Evolutionary conservation across 345 rosid species (phyloP).

Genomic region (Dipteronia dyeriana): DNA sequence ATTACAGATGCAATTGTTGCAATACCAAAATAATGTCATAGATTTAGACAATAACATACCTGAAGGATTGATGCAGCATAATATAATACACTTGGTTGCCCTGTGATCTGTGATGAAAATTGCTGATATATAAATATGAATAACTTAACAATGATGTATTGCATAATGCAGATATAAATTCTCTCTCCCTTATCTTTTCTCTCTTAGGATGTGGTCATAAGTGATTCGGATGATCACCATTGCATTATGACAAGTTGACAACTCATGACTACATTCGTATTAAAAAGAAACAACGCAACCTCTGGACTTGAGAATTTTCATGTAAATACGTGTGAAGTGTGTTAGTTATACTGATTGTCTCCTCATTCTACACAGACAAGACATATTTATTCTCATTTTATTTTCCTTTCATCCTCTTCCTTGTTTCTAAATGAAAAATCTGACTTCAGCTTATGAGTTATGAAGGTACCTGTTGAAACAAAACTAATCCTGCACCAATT

Average conservation of each 20-base stretch:
- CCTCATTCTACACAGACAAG: not conserved
- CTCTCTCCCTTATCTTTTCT: not conserved
- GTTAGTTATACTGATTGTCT: not conserved
- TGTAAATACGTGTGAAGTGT: not conserved
- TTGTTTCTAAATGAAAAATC: not conserved
- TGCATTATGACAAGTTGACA: not conserved
- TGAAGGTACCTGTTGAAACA: conserved; percentile 84
- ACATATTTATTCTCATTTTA: not conserved
- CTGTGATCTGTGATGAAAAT: conserved; percentile 72
- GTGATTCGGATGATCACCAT: not conserved
- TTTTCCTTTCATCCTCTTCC: not conserved
- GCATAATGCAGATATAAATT: not conserved
- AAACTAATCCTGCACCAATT: conserved; percentile 84
- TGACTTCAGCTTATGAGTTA: conserved; percentile 2
- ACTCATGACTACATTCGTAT: not conserved
- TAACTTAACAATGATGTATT: not conserved
- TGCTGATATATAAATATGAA: not conserved
- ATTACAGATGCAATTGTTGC: conserved; percentile 10
- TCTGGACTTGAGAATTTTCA: not conserved
- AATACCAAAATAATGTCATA: conserved; percentile 9
- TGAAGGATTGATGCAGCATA: conserved; percentile 89
- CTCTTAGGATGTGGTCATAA: not conserved
- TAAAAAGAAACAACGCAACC: not conserved
- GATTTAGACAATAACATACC: conserved; percentile 40
- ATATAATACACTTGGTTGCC: conserved; percentile 97